These are phyloP conservation scores for Penicillium nucicola DNA, from an alignment of 495 filamentous ascomycete species.

Conservation along the genomic window DNA sequence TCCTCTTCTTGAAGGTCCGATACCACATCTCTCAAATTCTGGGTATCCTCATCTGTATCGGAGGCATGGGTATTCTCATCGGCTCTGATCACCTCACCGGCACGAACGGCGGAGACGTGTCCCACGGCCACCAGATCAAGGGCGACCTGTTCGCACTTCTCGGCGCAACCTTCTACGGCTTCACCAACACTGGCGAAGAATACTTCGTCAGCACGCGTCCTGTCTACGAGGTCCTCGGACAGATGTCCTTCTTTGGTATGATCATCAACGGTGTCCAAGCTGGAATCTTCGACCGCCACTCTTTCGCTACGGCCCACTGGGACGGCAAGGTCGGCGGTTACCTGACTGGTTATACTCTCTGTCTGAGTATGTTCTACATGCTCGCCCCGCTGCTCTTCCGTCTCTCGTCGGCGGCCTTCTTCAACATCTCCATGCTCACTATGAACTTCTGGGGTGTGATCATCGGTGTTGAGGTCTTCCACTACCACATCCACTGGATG, in stretches of 20 bases:
- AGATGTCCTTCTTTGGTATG: slow-evolving; percentile 85
- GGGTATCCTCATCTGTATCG: slow-evolving; percentile 88
- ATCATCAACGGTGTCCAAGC: slow-evolving; percentile 89
- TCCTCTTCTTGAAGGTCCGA: slow-evolving; percentile 76
- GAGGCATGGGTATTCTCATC: slow-evolving; percentile 86
- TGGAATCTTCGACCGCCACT: slow-evolving; percentile 79
- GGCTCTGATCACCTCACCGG: slow-evolving; percentile 82
- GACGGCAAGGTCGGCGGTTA: slow-evolving; percentile 72
- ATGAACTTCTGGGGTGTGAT: slow-evolving; percentile 96
- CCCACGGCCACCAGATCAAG: slow-evolving; percentile 67
- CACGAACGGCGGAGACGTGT: slow-evolving; percentile 56
- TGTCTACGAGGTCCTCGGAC: slow-evolving; percentile 89
- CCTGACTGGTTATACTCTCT: slow-evolving; percentile 81
- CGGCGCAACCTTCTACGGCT: slow-evolving; percentile 86
- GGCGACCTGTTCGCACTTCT: slow-evolving; percentile 90
- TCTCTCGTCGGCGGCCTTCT: slow-evolving; percentile 87
- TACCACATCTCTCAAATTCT: slow-evolving; percentile 80
- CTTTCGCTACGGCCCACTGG: slow-evolving; percentile 64
- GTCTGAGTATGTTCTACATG: slow-evolving; percentile 80
- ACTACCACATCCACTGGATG: slow-evolving; percentile 76
- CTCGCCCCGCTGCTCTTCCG: slow-evolving; percentile 84
- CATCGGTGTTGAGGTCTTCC: slow-evolving; percentile 84
- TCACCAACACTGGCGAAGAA: slow-evolving; percentile 88
- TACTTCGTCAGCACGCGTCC: slow-evolving; percentile 85
- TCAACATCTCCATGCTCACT: slow-evolving; percentile 92